phyloP scores from a whole-genome alignment of 306 rosid species.

The Psophocarpus tetragonolobus region DNA sequence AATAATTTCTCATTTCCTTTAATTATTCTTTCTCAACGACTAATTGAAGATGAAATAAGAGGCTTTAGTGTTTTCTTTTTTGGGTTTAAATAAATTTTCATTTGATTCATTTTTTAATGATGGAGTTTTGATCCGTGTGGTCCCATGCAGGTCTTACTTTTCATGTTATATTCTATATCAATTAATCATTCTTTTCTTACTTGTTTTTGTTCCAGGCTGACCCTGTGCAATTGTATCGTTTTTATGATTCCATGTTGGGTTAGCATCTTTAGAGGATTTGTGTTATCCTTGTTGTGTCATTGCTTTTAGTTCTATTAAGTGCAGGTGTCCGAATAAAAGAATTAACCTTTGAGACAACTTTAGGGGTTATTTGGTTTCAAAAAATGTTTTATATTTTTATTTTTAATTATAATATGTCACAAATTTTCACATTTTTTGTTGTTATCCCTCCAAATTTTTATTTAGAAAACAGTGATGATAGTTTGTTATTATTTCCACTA shows the following conservation, averaged over 20 bases:
- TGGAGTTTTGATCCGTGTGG: not conserved
- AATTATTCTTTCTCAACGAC: not conserved
- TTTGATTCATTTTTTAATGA: not conserved
- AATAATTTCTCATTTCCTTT: not conserved
- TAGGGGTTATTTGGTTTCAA: not conserved
- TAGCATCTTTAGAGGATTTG: not conserved
- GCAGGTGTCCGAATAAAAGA: not conserved
- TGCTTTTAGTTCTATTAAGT: not conserved
- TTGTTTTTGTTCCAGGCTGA: not conserved
- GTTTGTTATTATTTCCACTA: not conserved
- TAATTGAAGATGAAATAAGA: not conserved
- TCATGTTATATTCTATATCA: not conserved
- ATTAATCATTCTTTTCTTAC: not conserved
- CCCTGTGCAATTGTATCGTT: not conserved
- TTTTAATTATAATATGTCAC: not conserved
- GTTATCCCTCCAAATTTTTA: not conserved
- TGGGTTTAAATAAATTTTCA: not conserved
- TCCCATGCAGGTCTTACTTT: slow-evolving; percentile 18
- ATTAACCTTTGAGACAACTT: not conserved
- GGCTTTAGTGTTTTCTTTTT: not conserved
- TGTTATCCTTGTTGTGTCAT: not conserved
- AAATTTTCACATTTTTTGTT: no score
- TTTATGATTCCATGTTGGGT: not conserved
- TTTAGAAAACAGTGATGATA: not conserved
- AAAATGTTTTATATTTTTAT: not conserved